Conservation (phyloP, 148 eudicot genomes). For the Mesembryanthemum crystallinum region DNA sequence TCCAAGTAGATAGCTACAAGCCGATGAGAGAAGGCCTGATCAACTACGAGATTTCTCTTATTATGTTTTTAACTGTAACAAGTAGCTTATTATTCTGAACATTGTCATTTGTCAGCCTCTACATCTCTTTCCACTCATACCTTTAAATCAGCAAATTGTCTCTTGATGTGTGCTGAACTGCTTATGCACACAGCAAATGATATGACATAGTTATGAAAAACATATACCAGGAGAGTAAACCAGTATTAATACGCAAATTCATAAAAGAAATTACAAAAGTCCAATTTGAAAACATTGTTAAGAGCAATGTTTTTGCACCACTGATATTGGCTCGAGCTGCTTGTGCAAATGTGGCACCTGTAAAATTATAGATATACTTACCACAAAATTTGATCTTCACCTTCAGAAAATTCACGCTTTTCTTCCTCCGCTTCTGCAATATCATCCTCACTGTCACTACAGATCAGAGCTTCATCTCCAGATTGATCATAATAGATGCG, state of each 20-base stretch:
- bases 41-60: background rate
- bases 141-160: too few species aligned
- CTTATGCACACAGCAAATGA: too few species aligned
- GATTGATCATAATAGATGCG: conserved; percentile 80
- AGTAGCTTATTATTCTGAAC: too few species aligned
- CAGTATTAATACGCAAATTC: background rate
- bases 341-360: background rate
- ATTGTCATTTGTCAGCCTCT: too few species aligned
- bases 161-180: too few species aligned
- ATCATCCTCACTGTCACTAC: conserved; percentile 96
- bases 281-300: background rate
- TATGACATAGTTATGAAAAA: too few species aligned
- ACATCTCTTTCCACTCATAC: background rate
- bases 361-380: conserved; percentile 32
- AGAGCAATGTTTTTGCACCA: background rate
- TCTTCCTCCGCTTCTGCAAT: conserved; percentile 50
- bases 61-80: background rate
- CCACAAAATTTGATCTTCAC: conserved; percentile 75
- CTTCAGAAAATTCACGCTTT: conserved; percentile 68
- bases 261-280: background rate
- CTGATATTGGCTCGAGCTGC: background rate
- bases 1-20: background rate
- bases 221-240: background rate
- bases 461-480: conserved; percentile 76
- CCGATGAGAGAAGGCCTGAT: background rate